Base-by-base conservation (phyloP, 2,329 filamentous ascomycete species). In the Cytospora leucostoma region DNA sequence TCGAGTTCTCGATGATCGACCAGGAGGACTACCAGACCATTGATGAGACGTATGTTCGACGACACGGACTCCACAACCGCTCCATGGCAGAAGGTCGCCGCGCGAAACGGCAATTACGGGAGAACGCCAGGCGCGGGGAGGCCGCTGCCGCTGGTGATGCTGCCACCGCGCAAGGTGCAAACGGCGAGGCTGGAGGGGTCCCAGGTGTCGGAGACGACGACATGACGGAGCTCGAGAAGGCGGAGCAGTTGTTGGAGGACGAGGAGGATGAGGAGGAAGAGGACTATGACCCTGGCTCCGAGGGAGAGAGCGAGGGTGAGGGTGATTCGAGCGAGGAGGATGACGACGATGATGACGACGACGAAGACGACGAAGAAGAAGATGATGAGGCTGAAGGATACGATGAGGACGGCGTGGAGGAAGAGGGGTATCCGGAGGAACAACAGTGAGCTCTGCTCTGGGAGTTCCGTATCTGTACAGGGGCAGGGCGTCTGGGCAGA, bases 1-100 rank as follows among this genome's bases (percentile, higher is more conserved):
- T 88, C 27, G 87, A 90, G 71, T 90, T 90, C 67, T 80, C 79
- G 44, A 90, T 90, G 88, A 73, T 90, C 19, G 88, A 90, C 68
- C 87, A 90, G 73, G 85, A 86, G 67, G 86, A 90, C 70, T 89
- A 88, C 65, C 77, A 75, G 5, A 84, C 82, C 27, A 89, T 90
- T 65, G 85, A 88, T 68, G 81, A 84, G 66, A 72, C 71, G n/a
- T 90, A 88, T 69, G 79, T 90, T 54, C 81, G 82, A 69, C 79
- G 79, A 11, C 83, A 89, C 67, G 79, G 82, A 0, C 78, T 90
- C 33, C 84, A 88, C 66, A 87, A 90, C 70, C 79, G 85, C 65
- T 89, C 87, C 70, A 86, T 90, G 85, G 87, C 87, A 0, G 87
- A 90, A 70, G 82, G 85, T 71, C 76, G 88, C 58, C 87, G 87